Evolutionary conservation across 1,284 basidiomycete genomes (phyloP).

Genomic region (Ustilago trichophora): DNA sequence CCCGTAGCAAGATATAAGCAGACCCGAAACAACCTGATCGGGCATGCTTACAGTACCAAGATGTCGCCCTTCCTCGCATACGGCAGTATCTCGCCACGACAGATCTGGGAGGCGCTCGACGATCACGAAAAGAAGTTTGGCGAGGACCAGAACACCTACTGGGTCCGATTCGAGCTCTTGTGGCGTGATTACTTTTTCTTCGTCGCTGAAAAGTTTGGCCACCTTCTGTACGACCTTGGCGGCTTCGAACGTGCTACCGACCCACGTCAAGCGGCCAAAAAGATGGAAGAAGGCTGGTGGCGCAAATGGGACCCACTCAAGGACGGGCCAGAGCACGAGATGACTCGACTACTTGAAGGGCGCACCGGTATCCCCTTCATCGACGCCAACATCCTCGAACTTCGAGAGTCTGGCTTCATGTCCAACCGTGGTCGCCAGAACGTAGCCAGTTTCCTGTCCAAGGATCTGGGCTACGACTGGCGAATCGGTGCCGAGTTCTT

Average conservation of each 20-base stretch:
- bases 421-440: constrained; percentile 71
- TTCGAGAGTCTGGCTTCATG: constrained; percentile 68
- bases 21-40: constrained; percentile 71
- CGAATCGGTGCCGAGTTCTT: constrained; percentile 72
- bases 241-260: constrained; percentile 69
- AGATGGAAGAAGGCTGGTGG: constrained; percentile 65
- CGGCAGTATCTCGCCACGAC: constrained; percentile 70
- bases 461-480: constrained; percentile 70
- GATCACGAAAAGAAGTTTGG: constrained; percentile 67
- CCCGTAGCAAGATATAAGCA: constrained; percentile 70
- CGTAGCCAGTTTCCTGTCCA: constrained; percentile 71
- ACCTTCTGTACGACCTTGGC: constrained; percentile 68
- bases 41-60: constrained; percentile 71
- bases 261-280: constrained; percentile 67
- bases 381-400: constrained; percentile 72
- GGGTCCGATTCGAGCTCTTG: constrained; percentile 71
- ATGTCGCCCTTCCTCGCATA: constrained; percentile 71
- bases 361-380: constrained; percentile 72
- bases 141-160: constrained; percentile 68
- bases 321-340: constrained; percentile 52
- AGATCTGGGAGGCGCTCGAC: constrained; percentile 67
- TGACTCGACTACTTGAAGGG: constrained; percentile 69
- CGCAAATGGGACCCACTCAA: constrained; percentile 53
- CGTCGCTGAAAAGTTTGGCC: constrained; percentile 68
- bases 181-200: constrained; percentile 73